Percentiles rank a stretch among this genome's conserved stretches.
Conservation (phyloP, 345 rosid species). For the Excoecaria agallocha region DNA sequence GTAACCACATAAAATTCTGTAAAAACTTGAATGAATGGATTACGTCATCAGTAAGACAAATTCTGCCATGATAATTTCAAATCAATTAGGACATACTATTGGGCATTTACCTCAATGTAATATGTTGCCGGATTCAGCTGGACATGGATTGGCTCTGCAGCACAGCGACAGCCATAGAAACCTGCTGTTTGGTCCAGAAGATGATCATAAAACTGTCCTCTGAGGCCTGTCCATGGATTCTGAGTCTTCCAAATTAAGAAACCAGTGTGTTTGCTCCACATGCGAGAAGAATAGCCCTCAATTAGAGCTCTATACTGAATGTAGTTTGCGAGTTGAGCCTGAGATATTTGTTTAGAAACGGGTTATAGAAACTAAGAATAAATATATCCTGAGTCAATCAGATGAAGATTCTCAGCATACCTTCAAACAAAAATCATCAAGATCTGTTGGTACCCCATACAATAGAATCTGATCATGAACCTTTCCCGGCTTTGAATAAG, state of each 20-base stretch:
- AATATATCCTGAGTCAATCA: constrained; percentile 1
- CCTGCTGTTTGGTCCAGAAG: constrained; percentile 94
- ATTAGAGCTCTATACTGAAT: constrained; percentile 87
- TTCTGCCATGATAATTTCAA: neutral
- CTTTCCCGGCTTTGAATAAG: constrained; percentile 78
- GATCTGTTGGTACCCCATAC: constrained; percentile 67
- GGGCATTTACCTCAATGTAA: constrained; percentile 59
- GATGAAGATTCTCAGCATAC: constrained; percentile 35
- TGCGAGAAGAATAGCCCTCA: constrained; percentile 90
- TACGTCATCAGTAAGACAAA: neutral
- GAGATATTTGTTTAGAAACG: constrained; percentile 10
- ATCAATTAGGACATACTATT: neutral
- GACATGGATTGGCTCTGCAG: constrained; percentile 92
- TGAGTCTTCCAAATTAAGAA: constrained; percentile 97
- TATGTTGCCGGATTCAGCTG: constrained; percentile 79
- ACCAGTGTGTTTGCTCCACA: constrained; percentile 99
- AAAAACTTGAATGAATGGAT: neutral
- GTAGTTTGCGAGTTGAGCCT: constrained; percentile 96
- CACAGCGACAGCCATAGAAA: constrained; percentile 84
- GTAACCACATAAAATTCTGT: neutral
- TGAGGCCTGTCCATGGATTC: constrained; percentile 98
- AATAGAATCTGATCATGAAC: constrained; percentile 82
- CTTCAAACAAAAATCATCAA: constrained; percentile 97
- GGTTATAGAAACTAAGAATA: constrained; percentile 5
- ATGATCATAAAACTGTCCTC: constrained; percentile 98